These are phyloP conservation scores for Colletotrichum camelliae DNA, from an alignment of 2,329 filamentous ascomycete genomes.

Conservation along the genomic window DNA sequence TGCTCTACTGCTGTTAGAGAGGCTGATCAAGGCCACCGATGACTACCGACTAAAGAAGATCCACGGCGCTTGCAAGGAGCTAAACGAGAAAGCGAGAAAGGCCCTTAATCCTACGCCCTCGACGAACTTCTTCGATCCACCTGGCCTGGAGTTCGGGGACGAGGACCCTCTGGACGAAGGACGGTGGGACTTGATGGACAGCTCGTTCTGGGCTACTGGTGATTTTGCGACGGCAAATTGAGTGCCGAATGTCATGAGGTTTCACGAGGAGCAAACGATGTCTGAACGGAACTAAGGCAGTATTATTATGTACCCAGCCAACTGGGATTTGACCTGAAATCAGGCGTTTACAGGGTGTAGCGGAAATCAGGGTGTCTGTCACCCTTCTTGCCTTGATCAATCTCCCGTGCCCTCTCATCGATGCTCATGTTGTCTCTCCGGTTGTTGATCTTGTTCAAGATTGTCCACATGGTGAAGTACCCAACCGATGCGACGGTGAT, in stretches of 20 bases:
- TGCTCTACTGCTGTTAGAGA: not conserved
- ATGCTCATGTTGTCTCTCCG: slow-evolving; percentile 12
- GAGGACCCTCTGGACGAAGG: not conserved
- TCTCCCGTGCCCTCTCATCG: slow-evolving; percentile 8
- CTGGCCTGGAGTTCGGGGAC: not conserved
- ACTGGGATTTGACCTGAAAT: not conserved
- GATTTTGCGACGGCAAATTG: not conserved
- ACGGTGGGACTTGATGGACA: not conserved
- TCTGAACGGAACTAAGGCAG: not conserved
- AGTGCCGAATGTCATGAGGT: not conserved
- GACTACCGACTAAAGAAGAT: slow-evolving; percentile 1
- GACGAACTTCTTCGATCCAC: not conserved
- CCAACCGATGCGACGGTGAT: slow-evolving; percentile 11
- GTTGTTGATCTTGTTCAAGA: slow-evolving; percentile 2
- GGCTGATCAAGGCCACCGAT: not conserved
- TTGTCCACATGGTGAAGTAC: slow-evolving; percentile 8
- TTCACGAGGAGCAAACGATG: not conserved
- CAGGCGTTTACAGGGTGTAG: not conserved
- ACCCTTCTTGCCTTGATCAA: slow-evolving; percentile 13
- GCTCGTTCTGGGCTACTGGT: not conserved
- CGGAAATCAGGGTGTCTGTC: slow-evolving; percentile 16
- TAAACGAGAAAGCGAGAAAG: not conserved
- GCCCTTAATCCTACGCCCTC: not conserved
- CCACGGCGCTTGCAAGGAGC: not conserved
- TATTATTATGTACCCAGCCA: not conserved